Conservation (phyloP, 176 grass and related monocot species). For the Carex pumila region DNA sequence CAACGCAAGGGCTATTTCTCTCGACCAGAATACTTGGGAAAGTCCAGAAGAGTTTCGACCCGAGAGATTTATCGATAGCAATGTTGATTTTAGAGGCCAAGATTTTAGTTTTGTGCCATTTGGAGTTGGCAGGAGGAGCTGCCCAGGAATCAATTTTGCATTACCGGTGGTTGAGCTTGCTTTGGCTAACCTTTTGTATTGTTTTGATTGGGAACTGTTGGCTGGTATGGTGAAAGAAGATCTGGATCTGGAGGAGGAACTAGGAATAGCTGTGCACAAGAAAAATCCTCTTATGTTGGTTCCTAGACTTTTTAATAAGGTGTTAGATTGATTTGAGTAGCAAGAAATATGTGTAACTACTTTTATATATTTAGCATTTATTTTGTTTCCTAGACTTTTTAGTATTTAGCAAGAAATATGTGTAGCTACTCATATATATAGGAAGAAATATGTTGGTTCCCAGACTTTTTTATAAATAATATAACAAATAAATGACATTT, state of each 20-base stretch:
- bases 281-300: constrained; percentile 48
- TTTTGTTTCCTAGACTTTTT: no score
- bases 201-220: constrained; percentile 52
- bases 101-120: constrained; percentile 59
- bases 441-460: no score
- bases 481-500: neutral
- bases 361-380: no score
- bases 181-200: constrained; percentile 53
- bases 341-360: neutral
- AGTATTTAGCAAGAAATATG: no score
- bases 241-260: constrained; percentile 37
- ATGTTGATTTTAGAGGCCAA: constrained; percentile 27
- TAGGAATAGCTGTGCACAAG: constrained; percentile 31
- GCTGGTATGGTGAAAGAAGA: neutral
- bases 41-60: constrained; percentile 38
- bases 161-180: constrained; percentile 40
- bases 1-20: constrained; percentile 53
- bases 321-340: neutral
- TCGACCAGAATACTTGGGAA: constrained; percentile 32
- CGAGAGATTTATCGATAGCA: constrained; percentile 35
- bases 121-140: constrained; percentile 49
- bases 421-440: neutral
- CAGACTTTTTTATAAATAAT: neutral
- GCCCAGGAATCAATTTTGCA: constrained; percentile 61
- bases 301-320: neutral